Base-by-base conservation (phyloP, 148 eudicot genomes). In the Rhododendron ferrugineum region DNA sequence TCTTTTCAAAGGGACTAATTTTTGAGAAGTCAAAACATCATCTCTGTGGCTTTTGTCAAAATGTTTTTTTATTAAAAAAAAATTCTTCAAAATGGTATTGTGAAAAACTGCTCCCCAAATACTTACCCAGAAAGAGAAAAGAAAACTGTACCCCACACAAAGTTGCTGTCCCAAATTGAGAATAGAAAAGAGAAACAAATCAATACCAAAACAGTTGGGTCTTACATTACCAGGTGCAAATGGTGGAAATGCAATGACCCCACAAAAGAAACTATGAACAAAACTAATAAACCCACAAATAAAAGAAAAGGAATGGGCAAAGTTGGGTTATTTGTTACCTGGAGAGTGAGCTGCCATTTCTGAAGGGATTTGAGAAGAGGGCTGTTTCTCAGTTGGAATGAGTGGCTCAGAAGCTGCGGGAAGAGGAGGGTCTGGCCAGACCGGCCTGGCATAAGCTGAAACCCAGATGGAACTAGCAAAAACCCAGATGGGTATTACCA, bases 331-430 rank as follows among this genome's bases (percentile, higher is more conserved):
- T 30, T 30, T 70, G 30, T 11, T 88, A 92, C 94, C 94, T 88
- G 94, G 86, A 86, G 92, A 83, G 37, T 79, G 87, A 89, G 92
- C 90, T 6, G 66, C 85, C 86, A 78, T 72, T 46, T 85, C 85
- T 34, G 90, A 79, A 56, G 92, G 78, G 36, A 81, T 73, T 47
- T 80, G 88, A 82, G 89, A 68, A 83, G 80, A 60, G 9, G 92
- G 93, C 70, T 89, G 88, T 73, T 85, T 88, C 73, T 92, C 91
- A 84, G 86, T 88, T 16, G 93, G 93, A 89, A 92, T 82, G 87
- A 89, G 89, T 4, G 93, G 93, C 82, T 92, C 91, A 74, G 89
- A 49, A 28, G 47, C 11, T 30, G 86, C 47, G 46, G 86, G 78
- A 46, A 78, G 84, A 76, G 88, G 87, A 37, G 90, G 89, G 52